Conservation (phyloP, 2,329 filamentous ascomycete genomes). For the Cladobotryum protrusum region DNA sequence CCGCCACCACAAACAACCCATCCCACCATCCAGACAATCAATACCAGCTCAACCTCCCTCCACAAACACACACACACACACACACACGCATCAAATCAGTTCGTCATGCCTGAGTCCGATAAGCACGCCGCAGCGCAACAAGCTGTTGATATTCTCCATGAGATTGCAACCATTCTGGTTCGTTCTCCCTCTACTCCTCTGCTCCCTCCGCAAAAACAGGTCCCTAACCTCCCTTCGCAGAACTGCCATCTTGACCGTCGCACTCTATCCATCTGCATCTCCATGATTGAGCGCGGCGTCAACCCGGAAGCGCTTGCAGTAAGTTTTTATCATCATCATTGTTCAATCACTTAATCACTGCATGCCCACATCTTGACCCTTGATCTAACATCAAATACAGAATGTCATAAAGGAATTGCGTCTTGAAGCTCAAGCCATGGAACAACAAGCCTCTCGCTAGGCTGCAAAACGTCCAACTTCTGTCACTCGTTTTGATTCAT, state of each 20-base stretch:
- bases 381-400: constrained; percentile 26
- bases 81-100: background rate
- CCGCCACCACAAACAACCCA: background rate
- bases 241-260: constrained; percentile 90
- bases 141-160: constrained; percentile 75
- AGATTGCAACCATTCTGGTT: constrained; percentile 86
- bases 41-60: background rate
- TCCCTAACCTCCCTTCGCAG: constrained; percentile 41
- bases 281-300: constrained; percentile 93
- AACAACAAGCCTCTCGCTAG: constrained; percentile 24
- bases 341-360: background rate
- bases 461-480: background rate
- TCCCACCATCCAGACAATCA: constrained; percentile 1
- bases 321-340: constrained; percentile 31
- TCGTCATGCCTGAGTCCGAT: constrained; percentile 45
- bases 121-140: constrained; percentile 75
- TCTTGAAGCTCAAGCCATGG: constrained; percentile 47
- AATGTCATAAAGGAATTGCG: constrained; percentile 55
- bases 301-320: constrained; percentile 94
- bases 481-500: background rate
- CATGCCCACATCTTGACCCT: background rate
- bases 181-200: constrained; percentile 22
- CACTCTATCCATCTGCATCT: constrained; percentile 90
- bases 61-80: background rate
- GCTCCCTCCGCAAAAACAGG: background rate